These are phyloP conservation scores for Verruconis gallopava DNA, from an alignment of 2,329 filamentous ascomycete species.

Conservation along the genomic window DNA sequence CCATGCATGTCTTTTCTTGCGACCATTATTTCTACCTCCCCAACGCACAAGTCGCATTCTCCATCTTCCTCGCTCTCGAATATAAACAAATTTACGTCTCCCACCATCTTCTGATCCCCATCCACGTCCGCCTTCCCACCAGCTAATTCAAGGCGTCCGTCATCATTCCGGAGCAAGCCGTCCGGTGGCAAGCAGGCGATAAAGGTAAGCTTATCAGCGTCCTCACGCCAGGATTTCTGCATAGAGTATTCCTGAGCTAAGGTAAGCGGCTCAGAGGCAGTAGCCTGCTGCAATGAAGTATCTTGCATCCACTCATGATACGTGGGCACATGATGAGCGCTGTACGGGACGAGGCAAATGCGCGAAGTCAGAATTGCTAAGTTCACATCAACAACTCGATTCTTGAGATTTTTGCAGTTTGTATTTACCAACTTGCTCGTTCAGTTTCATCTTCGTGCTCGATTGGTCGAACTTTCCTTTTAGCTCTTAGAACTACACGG, in stretches of 20 bases:
- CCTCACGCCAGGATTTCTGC: constrained; percentile 73
- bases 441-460: background rate
- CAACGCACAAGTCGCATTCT: constrained; percentile 22
- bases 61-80: constrained; percentile 37
- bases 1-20: constrained; percentile 46
- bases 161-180: constrained; percentile 7
- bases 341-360: constrained; percentile 63
- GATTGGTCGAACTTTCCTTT: too few species aligned
- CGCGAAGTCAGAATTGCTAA: background rate
- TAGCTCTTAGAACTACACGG: too few species aligned
- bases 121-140: constrained; percentile 28
- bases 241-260: constrained; percentile 78
- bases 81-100: constrained; percentile 56
- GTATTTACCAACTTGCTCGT: background rate
- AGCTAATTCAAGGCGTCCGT: constrained; percentile 14
- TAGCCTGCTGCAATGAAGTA: constrained; percentile 59
- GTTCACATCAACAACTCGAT: background rate
- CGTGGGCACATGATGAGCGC: constrained; percentile 61
- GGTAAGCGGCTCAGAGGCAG: constrained; percentile 73
- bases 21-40: constrained; percentile 82
- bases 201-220: constrained; percentile 82
- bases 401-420: background rate
- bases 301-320: constrained; percentile 94
- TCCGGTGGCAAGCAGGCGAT: constrained; percentile 55
- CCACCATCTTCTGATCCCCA: constrained; percentile 23